Percentiles rank a stretch among this genome's conserved stretches.
Evolutionary conservation across 2,329 filamentous ascomycete species (phyloP).

Genomic region (Leptosphaerulina australis): DNA sequence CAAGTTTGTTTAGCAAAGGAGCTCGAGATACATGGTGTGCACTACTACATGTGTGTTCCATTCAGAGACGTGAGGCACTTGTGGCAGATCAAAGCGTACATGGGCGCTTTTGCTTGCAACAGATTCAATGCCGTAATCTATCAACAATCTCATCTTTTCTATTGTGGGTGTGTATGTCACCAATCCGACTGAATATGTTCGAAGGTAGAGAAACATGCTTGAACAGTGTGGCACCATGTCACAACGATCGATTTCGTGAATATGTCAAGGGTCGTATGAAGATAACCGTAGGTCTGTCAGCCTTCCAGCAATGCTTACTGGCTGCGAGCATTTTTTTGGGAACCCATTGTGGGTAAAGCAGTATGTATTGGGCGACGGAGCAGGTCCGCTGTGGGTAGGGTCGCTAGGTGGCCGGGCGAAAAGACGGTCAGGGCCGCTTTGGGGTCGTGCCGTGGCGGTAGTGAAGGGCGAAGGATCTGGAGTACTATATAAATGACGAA

Average conservation of each 20-base stretch:
- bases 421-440: conserved; percentile 5
- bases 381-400: conserved; percentile 4
- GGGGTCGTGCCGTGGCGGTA: conserved; percentile 12
- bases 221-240: background rate
- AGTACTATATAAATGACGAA: background rate
- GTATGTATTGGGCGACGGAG: background rate
- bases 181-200: background rate
- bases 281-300: background rate
- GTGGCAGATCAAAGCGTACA: no score
- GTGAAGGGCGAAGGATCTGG: conserved; percentile 8
- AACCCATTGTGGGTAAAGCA: conserved; percentile 6
- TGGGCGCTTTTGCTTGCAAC: no score
- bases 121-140: no score
- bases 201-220: background rate
- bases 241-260: background rate
- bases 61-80: no score
- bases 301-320: background rate
- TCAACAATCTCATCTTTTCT: no score
- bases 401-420: conserved; percentile 1
- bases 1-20: no score
- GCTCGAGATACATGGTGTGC: no score
- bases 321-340: background rate
- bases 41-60: no score
- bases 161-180: no score
- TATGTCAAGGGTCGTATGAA: background rate